Conservation (phyloP, 805 yeast species). For the Cyberlindnera meyerae region DNA sequence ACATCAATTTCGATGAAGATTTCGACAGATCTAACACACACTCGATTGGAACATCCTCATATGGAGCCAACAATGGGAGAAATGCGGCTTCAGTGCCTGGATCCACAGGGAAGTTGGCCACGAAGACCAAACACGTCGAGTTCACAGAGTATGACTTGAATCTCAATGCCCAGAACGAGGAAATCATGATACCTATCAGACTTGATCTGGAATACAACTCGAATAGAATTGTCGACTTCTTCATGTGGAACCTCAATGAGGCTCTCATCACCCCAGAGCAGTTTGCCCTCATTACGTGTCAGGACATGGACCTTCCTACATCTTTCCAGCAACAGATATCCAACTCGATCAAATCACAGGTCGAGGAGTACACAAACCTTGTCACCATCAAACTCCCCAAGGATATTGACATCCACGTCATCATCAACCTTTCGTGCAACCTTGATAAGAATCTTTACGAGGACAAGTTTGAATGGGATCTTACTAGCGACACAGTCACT, state of each 20-base stretch:
- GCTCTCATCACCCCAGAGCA: slow-evolving; percentile 79
- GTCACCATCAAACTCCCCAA: slow-evolving; percentile 63
- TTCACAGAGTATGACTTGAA: slow-evolving; percentile 23
- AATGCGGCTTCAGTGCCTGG: slow-evolving; percentile 1
- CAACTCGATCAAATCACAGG: slow-evolving; percentile 69
- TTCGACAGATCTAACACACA: slow-evolving; percentile 32
- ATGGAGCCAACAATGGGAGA: not conserved
- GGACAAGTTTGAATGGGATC: slow-evolving; percentile 94
- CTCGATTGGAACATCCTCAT: slow-evolving; percentile 2
- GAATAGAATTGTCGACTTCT: slow-evolving; percentile 81
- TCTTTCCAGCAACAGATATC: slow-evolving; percentile 59
- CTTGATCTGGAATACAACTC: slow-evolving; percentile 82
- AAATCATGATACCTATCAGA: slow-evolving; percentile 80
- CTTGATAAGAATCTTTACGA: slow-evolving; percentile 80
- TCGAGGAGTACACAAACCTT: slow-evolving; percentile 66
- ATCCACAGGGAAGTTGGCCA: slow-evolving; percentile 18
- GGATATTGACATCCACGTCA: slow-evolving; percentile 64
- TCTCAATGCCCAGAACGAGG: slow-evolving; percentile 40
- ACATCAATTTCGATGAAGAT: slow-evolving; percentile 51
- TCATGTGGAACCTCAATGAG: slow-evolving; percentile 88
- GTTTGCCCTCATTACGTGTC: slow-evolving; percentile 75
- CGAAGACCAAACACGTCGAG: slow-evolving; percentile 23
- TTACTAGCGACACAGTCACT: slow-evolving; percentile 37
- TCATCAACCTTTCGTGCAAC: slow-evolving; percentile 76
- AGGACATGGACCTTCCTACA: slow-evolving; percentile 77